A percentile compares a stretch with the other conserved stretches of the same genome.
Evolutionary conservation across 1,139 yeast genomes (phyloP).

Genomic region (Geotrichum phurueaensis): DNA sequence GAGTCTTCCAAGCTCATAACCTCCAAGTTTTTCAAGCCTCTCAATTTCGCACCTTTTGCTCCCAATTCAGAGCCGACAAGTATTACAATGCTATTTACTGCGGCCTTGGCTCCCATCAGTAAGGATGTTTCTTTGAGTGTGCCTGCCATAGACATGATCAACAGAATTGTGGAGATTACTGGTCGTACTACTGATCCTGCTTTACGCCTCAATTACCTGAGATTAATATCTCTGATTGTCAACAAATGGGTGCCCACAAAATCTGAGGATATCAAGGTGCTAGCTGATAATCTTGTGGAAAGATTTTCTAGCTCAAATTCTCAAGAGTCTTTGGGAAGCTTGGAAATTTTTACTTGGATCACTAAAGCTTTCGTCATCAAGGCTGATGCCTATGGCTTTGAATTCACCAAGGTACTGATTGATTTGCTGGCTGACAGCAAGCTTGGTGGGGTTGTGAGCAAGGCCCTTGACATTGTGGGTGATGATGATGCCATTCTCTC

Average conservation of each 20-base stretch:
- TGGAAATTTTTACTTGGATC: constrained; percentile 64
- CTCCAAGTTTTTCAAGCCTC: constrained; percentile 11
- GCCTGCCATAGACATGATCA: constrained; percentile 23
- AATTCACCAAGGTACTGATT: constrained; percentile 38
- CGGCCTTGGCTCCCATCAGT: constrained; percentile 25
- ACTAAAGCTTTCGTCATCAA: constrained; percentile 63
- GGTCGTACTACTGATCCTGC: constrained; percentile 26
- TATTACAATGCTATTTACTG: constrained; percentile 43
- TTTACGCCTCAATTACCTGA: constrained; percentile 52
- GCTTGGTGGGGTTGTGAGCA: constrained; percentile 41
- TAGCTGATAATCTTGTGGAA: constrained; percentile 7
- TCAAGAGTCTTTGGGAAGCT: constrained; percentile 23
- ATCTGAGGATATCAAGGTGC: constrained; percentile 8
- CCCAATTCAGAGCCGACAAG: constrained; percentile 33
- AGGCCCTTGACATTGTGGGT: constrained; percentile 57
- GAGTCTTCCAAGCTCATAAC: constrained; percentile 12
- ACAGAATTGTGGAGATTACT: constrained; percentile 27
- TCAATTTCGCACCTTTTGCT: constrained; percentile 1
- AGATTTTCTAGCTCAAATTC: not conserved
- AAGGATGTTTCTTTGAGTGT: constrained; percentile 18
- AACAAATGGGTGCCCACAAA: constrained; percentile 44
- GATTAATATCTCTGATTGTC: constrained; percentile 51
- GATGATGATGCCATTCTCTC: constrained; percentile 58
- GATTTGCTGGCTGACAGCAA: constrained; percentile 34
- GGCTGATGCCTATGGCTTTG: constrained; percentile 46